Percentiles rank a stretch among this genome's conserved stretches.
Conservation (phyloP, 2,329 filamentous ascomycete species). For the Colletotrichum sp. region DNA sequence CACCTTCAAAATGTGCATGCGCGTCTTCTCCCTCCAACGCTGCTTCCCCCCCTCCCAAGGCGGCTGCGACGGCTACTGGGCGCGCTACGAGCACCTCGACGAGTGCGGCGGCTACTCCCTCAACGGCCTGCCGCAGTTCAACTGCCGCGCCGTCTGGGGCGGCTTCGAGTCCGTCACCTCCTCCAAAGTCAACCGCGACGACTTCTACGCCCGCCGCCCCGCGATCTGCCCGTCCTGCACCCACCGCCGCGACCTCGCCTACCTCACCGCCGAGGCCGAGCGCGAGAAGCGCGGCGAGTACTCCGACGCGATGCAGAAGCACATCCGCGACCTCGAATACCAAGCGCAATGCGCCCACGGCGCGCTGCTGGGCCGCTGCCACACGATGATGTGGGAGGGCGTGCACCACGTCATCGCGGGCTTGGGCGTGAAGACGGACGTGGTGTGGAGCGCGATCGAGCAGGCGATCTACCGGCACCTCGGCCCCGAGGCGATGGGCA, state of each 20-base stretch:
- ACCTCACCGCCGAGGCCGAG: neutral
- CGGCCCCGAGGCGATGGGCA: neutral
- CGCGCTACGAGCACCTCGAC: neutral
- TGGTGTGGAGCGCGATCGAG: conserved; percentile 5
- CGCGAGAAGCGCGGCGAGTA: neutral
- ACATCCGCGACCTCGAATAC: neutral
- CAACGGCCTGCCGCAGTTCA: neutral
- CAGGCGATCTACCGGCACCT: neutral
- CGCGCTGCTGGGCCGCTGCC: neutral
- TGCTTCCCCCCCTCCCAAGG: neutral
- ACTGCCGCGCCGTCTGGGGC: conserved; percentile 2
- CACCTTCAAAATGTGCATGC: conserved; percentile 1
- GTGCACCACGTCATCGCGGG: neutral
- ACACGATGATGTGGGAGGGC: conserved; percentile 6
- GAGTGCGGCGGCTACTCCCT: neutral
- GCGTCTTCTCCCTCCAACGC: conserved; percentile 7
- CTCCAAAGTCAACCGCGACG: neutral
- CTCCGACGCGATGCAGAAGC: neutral
- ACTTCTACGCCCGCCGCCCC: neutral
- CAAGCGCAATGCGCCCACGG: neutral
- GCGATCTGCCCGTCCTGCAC: neutral
- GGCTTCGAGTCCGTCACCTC: conserved; percentile 4
- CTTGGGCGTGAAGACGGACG: neutral
- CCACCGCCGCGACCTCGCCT: neutral
- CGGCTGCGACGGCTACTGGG: conserved; percentile 12